Evolutionary conservation across 2,329 filamentous ascomycete species (phyloP), one percentile per base, ranked within the genome.

Genomic region (Fusarium marasasianum): DNA sequence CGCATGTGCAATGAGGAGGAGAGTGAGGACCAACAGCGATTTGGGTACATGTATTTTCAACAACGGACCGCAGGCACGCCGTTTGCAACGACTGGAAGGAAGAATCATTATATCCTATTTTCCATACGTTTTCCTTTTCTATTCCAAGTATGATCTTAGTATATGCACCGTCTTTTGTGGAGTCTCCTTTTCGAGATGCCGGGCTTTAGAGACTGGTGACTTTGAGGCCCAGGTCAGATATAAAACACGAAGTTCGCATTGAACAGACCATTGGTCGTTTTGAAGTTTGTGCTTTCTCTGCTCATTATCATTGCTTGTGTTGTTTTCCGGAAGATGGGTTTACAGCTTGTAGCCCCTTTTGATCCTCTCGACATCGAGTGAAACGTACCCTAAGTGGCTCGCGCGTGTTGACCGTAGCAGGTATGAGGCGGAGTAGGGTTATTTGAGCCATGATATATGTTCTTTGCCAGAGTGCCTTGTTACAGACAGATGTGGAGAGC

Each of bases 11-110:
- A 58, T 33, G 43, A 55, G 51, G 41, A 51, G 54, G 53, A 29
- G 15, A n/a, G 26, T 44, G 35, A 60, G 47, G 51, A 45, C 56
- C 50, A 69, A 45, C 33, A 31, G 57, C 24, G 48, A 58, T 48
- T 58, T 47, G 51, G 33, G 55, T 65, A 64, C 26, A 61, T 48
- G 54, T 58, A 35, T 55, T 69, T 50, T 61, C 44, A n/a, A 29
- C 35, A 63, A 72, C 67, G 72, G 63, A 57, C 35, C 55, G 70
- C 69, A 67, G 72, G 73, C 72, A 66, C 69, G 63, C 63, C 60
- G 69, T 75, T 69, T 63, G 24, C 41, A 54, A 37, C 40, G 47
- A 61, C 11, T 60, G 40, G 35, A 45, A 58, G 53, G 41, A 45
- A 35, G 47, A 57, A 63, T 59, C 24, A 53, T 57, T 48, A 53